phyloP scores from a whole-genome alignment of 2,329 filamentous ascomycete species.

The Thermomyces lanuginosus region DNA sequence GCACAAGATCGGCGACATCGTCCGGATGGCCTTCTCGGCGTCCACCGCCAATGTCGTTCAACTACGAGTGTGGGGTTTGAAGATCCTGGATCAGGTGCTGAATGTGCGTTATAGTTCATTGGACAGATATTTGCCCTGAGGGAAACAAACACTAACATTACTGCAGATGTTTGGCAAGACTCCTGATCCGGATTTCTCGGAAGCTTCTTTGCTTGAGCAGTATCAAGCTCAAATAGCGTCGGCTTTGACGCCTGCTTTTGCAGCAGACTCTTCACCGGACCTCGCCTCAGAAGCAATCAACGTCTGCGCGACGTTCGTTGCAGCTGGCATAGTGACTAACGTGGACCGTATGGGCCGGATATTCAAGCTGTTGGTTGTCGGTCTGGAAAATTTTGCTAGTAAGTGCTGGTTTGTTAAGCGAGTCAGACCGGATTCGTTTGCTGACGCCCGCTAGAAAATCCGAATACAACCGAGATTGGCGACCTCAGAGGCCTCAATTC shows the following conservation, averaged over 20 bases:
- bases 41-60: slow-evolving; percentile 87
- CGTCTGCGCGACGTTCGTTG: slow-evolving; percentile 94
- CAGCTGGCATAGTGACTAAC: slow-evolving; percentile 92
- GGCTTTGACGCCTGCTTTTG: slow-evolving; percentile 88
- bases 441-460: slow-evolving; percentile 35
- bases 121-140: background rate
- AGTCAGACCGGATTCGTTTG: background rate
- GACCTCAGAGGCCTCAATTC: slow-evolving; percentile 85
- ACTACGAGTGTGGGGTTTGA: slow-evolving; percentile 75
- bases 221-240: slow-evolving; percentile 98
- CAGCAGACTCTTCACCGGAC: slow-evolving; percentile 87
- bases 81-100: slow-evolving; percentile 82
- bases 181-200: slow-evolving; percentile 92
- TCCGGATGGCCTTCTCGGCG: slow-evolving; percentile 92
- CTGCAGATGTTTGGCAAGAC: slow-evolving; percentile 73
- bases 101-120: slow-evolving; percentile 34
- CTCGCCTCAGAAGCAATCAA: slow-evolving; percentile 90
- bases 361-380: slow-evolving; percentile 76
- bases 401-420: slow-evolving; percentile 10
- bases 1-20: slow-evolving; percentile 72
- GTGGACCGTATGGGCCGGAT: slow-evolving; percentile 98
- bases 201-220: slow-evolving; percentile 88
- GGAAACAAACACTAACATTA: background rate
- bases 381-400: slow-evolving; percentile 79
- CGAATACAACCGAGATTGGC: slow-evolving; percentile 72